Percentiles rank a stretch among this genome's conserved stretches.
Evolutionary conservation across 2,329 filamentous ascomycete species (phyloP).

Genomic region (Pochonia chlamydosporia): DNA sequence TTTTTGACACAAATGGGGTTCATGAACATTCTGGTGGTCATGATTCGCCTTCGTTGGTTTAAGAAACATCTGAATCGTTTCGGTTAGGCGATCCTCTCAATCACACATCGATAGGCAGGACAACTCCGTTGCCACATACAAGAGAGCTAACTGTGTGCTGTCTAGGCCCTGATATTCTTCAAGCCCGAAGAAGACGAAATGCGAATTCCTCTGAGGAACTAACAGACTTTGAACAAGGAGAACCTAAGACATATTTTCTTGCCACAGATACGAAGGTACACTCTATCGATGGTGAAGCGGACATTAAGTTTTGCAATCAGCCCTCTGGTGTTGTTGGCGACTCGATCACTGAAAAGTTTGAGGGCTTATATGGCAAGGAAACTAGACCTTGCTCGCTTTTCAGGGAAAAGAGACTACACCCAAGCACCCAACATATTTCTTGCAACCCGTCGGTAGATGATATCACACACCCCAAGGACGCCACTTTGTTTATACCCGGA

Average conservation of each 20-base stretch:
- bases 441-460: no score
- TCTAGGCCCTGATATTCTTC: constrained; percentile 3
- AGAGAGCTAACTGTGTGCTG: background rate
- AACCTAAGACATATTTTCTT: background rate
- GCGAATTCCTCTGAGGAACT: background rate
- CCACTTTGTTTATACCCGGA: no score
- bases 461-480: no score
- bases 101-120: no score
- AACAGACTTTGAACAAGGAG: background rate
- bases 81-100: constrained; percentile 22
- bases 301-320: background rate
- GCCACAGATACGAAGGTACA: background rate
- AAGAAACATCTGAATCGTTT: constrained; percentile 35
- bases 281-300: background rate
- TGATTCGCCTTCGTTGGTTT: constrained; percentile 44
- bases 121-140: no score
- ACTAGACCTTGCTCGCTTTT: no score
- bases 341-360: no score
- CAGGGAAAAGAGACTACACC: no score
- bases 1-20: constrained; percentile 42
- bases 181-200: background rate
- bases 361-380: no score
- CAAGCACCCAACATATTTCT: no score
- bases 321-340: no score
- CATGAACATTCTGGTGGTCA: constrained; percentile 42